Base-by-base conservation (phyloP, 306 rosid genomes). In the Cajanus cajan region DNA sequence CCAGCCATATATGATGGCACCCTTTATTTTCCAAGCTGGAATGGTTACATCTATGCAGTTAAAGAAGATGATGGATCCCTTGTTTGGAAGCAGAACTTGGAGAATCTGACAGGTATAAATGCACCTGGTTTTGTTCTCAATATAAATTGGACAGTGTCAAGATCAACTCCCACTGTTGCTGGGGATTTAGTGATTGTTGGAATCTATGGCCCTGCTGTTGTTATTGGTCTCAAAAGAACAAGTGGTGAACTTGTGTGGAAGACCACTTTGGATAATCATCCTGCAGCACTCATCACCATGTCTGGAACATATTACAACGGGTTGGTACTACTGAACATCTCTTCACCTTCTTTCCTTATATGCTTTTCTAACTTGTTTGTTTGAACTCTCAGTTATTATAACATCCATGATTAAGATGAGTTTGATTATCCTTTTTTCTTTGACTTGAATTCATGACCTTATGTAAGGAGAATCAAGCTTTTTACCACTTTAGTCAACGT, bases 1-100 rank as follows among this genome's bases (percentile, higher is more conserved):
- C 92, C 92, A 8, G 91, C 93, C 1, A 85, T 89, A 25, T 82
- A 52, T 28, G 33, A 86, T 3, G 89, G 80, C 1, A 77, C 66
- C n/a, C 58, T 90, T 62, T 92, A 92, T 68, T 90, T 90, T 45
- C 93, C 93, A 19, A 87, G 95, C 65, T 89, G 95, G 93, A 90
- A 92, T 54, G 97, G 97, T 1, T 79, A 83, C 71, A 71, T 90
- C n/a, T 90, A 86, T n/a, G 93, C 95, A 1, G 70, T 90, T 43
- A 88, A 76, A 62, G 76, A 75, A 75, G 14, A 0, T 0, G 81
- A 81, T 75, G 85, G 81, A 33, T 74, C 80, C 1, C 66, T 81
- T 57, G 57, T 81, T 36, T 84, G 87, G 87, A 8, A 54, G 85
- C 51, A 84, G 31, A 80, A 76, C 50, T 15, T 84, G 84, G 57